Base-by-base conservation (phyloP, 2,329 filamentous ascomycete species). In the Cladorrhinum sp. region DNA sequence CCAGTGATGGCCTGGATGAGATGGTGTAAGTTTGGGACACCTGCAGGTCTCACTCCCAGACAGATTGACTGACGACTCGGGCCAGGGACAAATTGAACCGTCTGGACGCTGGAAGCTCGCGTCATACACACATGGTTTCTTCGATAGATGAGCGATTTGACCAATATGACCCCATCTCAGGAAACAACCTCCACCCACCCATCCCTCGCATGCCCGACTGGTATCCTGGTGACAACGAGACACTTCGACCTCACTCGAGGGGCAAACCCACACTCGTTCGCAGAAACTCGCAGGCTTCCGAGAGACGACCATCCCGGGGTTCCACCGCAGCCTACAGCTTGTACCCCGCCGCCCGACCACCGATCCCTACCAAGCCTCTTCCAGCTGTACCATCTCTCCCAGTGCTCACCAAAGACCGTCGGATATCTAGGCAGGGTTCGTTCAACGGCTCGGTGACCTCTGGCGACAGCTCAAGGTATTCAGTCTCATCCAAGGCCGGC, bases 271-370 rank as follows among this genome's bases (percentile, higher is more conserved):
- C 48, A 18, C 63, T 64, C 10, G 50, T 62, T 54, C 57, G 65
- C 18, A 65, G 66, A 50, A 64, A 66, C 53, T 65, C 65, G 48
- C 59, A 62, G 25, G 12, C 57, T 5, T 65, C 66, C 3, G 66
- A 68, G 45, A 45, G 66, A 41, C 62, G 65, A 4, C 64, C 65
- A 48, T 67, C 66, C 12, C 50, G 58, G 53, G 58, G 61, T 9
- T 65, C 66, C 13, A 54, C 64, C 27, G 62, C 56, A 27, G 62
- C 62, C 57, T 66, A 65, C 60, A 66, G 63, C 57, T 57, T 69
- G 23, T 69, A 67, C 58, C 67, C 67, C 12, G 60, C 65, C 2
- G 25, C 62, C 20, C 62, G 59, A 25, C 61, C 53, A 36, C 61
- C 65, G 22, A 63, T 64, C 20, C 41, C 58, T 8, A 61, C 62